Conservation (phyloP, 1,139 yeast species). For the Geotrichum klebahnii region DNA sequence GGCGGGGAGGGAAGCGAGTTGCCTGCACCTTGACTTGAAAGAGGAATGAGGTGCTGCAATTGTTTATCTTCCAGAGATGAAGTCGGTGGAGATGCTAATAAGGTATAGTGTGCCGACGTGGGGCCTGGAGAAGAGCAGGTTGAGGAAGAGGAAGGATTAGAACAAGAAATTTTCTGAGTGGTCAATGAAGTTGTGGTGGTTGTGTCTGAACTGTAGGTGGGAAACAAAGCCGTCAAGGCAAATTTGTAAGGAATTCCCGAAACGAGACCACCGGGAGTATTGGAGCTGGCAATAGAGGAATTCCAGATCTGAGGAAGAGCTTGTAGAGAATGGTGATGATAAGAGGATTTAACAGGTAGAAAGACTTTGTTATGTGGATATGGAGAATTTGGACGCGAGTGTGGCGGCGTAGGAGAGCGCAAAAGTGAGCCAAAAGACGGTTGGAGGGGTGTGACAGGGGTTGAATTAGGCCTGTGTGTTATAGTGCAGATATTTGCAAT, state of each 20-base stretch:
- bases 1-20: background rate
- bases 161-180: constrained; percentile 7
- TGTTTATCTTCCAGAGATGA: background rate
- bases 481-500: too few species aligned
- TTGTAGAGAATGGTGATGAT: background rate
- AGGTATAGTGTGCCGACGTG: background rate
- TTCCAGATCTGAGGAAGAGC: background rate
- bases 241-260: background rate
- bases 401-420: too few species aligned
- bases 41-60: too few species aligned
- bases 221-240: background rate
- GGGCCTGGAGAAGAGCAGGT: background rate
- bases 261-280: too few species aligned
- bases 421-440: too few species aligned
- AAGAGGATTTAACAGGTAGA: background rate
- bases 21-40: too few species aligned
- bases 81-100: background rate
- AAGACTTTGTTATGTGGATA: too few species aligned
- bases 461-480: too few species aligned
- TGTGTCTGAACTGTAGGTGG: constrained; percentile 4
- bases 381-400: too few species aligned
- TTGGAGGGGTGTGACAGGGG: background rate
- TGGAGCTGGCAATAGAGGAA: too few species aligned
- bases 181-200: constrained; percentile 6
- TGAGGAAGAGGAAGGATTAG: too few species aligned